Base-by-base conservation (phyloP, 139 green algal genomes). In the Chlorella sorokiniana region DNA sequence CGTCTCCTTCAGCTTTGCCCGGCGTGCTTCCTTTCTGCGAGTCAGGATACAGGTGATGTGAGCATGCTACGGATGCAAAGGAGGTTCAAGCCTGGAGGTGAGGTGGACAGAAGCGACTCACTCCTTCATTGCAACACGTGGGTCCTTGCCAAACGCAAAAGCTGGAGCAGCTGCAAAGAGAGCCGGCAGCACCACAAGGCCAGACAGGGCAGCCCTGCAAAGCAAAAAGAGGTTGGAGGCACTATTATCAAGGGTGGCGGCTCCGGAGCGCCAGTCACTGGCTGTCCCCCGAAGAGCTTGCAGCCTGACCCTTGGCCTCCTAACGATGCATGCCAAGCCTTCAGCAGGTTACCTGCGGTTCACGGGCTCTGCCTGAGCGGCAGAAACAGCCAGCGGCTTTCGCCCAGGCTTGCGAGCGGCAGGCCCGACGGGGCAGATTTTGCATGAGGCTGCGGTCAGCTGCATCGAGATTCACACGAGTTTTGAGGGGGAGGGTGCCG, bases 91-190 rank as follows among this genome's bases (percentile, higher is more conserved):
- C 10, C 31, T 8, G 25, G 68, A 16, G 38, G 27, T 22, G 23
- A 75, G 68, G 38, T 14, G 41, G 37, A 74, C 18, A 33, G 38
- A 37, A 20, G 67, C 67, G 9, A 56, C 75, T 81, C 59, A 81
- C 75, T 81, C 75, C 31, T 37, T 31, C 29, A 81, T 56, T 4
- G 75, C 75, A 40, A 61, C n/a, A 3, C 40, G 40, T n/a, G 62
- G 40, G n/a, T 81, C 75, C 75, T 81, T 81, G 75, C 75, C 75
- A n/a, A 81, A n/a, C 8, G 75, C 75, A 51, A 81, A 37, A 25
- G 75, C 75, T 20, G 75, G 75, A 3, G 56, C 40, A 1, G 75
- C 75, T 8, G 75, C 75, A 69, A 70, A 29, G 20, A 81, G 56
- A 29, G 59, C 59, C 2, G 75, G 75, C 29, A 81, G 56, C 31